These are phyloP conservation scores for Quillaja saponaria DNA, from an alignment of 306 rosid genomes.

Conservation along the genomic window DNA sequence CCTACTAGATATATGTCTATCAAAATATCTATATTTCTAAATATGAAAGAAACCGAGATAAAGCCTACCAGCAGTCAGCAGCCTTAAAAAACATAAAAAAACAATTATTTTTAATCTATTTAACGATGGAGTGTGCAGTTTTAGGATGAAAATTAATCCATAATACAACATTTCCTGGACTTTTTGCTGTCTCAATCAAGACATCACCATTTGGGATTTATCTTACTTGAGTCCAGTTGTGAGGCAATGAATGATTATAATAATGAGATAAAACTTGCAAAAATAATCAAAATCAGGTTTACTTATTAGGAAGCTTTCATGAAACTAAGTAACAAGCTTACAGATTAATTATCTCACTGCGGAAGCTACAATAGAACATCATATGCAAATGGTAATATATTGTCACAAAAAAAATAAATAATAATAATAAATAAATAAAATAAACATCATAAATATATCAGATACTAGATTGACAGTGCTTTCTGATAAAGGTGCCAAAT, in stretches of 20 bases:
- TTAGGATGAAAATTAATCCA: too few relatives aligned
- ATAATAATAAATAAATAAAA: conserved; percentile 29
- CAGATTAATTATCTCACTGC: conserved; percentile 32
- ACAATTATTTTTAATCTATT: too few relatives aligned
- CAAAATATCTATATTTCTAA: too few relatives aligned
- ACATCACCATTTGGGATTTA: conserved; percentile 3
- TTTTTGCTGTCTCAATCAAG: too few relatives aligned
- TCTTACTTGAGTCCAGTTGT: conserved; percentile 21
- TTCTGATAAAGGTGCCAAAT: conserved; percentile 27
- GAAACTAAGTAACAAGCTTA: too few relatives aligned
- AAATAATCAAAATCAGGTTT: conserved; percentile 24
- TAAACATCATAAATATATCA: conserved; percentile 22
- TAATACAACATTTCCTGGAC: too few relatives aligned
- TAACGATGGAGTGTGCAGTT: too few relatives aligned
- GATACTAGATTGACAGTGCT: conserved; percentile 42
- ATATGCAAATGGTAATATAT: too few relatives aligned
- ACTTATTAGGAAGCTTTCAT: conserved; percentile 27
- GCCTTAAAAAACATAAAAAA: too few relatives aligned
- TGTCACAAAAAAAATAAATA: conserved; percentile 2
- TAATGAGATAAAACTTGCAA: conserved; percentile 26
- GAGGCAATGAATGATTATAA: conserved; percentile 14
- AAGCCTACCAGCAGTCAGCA: too few relatives aligned
- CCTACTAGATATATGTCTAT: too few relatives aligned
- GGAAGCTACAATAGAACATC: conserved; percentile 20
- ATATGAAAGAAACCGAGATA: too few relatives aligned